Percentiles rank a stretch among this genome's conserved stretches.
Conservation (phyloP, 345 rosid genomes). For the Salix suchowensis region DNA sequence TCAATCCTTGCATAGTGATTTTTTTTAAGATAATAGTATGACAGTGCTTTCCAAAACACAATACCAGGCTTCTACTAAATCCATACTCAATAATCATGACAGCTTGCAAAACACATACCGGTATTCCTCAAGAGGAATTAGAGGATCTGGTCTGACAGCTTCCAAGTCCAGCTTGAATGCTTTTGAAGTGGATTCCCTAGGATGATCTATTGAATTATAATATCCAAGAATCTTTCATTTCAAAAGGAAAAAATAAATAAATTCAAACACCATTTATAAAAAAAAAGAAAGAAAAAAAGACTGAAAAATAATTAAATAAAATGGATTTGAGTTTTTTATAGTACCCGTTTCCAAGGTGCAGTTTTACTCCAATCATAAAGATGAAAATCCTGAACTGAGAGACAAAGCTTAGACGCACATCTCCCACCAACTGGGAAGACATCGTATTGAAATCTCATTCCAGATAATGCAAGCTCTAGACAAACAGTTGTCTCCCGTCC, state of each 20-base stretch:
- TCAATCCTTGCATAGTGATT: not conserved
- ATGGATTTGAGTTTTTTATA: slow-evolving; percentile 1
- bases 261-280: slow-evolving; percentile 5
- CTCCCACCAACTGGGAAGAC: slow-evolving; percentile 56
- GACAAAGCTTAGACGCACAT: slow-evolving; percentile 61
- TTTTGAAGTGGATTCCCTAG: slow-evolving; percentile 78
- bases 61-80: not conserved
- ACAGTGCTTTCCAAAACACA: not conserved
- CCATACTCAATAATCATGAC: slow-evolving; percentile 4
- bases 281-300: slow-evolving; percentile 16
- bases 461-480: slow-evolving; percentile 65
- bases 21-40: not conserved
- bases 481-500: slow-evolving; percentile 58
- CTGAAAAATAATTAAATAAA: not conserved
- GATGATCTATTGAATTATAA: slow-evolving; percentile 75
- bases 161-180: slow-evolving; percentile 75
- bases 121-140: slow-evolving; percentile 87
- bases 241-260: slow-evolving; percentile 8
- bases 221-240: slow-evolving; percentile 64
- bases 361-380: slow-evolving; percentile 63
- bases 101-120: slow-evolving; percentile 42
- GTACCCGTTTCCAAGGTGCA: slow-evolving; percentile 89
- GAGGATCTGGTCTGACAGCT: slow-evolving; percentile 88
- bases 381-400: slow-evolving; percentile 63
- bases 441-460: slow-evolving; percentile 56